These are phyloP conservation scores for Pseudogymnoascus sp. DNA, from an alignment of 2,329 filamentous ascomycete species.

Conservation along the genomic window DNA sequence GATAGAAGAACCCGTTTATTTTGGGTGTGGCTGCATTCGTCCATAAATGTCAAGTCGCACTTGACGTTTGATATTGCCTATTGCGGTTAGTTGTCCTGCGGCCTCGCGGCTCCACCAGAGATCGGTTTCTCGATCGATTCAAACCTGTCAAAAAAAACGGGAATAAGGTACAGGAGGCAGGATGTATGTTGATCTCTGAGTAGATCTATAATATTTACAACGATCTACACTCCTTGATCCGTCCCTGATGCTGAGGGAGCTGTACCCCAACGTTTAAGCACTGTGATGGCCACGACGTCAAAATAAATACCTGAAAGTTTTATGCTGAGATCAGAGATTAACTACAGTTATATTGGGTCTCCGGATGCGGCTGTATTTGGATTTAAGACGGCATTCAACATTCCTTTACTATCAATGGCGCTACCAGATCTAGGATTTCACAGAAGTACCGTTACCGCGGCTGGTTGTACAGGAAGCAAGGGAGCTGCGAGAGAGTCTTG, in stretches of 20 bases:
- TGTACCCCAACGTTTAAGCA: neutral
- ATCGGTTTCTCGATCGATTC: neutral
- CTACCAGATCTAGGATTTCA: neutral
- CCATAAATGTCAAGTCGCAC: neutral
- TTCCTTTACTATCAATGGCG: neutral
- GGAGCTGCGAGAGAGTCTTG: neutral
- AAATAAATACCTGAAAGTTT: neutral
- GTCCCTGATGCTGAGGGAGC: neutral
- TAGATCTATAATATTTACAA: neutral
- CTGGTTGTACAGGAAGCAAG: neutral
- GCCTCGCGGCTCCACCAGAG: neutral
- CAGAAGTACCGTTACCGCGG: neutral
- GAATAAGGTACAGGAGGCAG: neutral
- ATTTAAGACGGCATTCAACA: neutral
- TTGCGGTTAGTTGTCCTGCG: neutral
- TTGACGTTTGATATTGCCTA: neutral
- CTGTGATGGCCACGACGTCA: neutral
- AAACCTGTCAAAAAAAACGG: neutral
- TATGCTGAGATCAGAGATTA: neutral
- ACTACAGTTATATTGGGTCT: neutral
- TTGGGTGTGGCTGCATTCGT: conserved; percentile 3
- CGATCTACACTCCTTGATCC: neutral
- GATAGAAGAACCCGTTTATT: neutral
- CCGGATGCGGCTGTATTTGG: neutral
- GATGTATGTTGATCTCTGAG: neutral